Base-by-base conservation (phyloP, 2,329 filamentous ascomycete species). In the Aspergillus spinulosporus region DNA sequence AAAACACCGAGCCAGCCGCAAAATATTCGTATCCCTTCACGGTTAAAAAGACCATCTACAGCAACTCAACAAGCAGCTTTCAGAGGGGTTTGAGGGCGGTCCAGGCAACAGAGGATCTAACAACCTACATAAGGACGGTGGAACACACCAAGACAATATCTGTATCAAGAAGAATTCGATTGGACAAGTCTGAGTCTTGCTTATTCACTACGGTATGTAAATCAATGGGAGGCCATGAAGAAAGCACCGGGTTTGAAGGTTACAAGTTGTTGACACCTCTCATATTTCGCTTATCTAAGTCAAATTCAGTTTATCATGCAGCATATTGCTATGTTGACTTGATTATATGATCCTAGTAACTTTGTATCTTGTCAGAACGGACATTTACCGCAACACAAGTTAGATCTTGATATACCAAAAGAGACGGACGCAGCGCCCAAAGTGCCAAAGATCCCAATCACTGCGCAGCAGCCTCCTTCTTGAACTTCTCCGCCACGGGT, bases 401-500 rank as follows among this genome's bases (percentile, higher is more conserved):
- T 8, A 44, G 2, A 31, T 6, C 31, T 21, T 45, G 6, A 9
- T 28, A 32, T n/a, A 7, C 43, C 7, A 29, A 32, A n/a, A 45
- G 12, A 14, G 28, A 11, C 5, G 31, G 31, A 31, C 43, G 12
- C 43, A 45, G 26, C 43, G 43, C 26, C 14, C 2, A 29, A 14
- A 45, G 5, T 12, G 3, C 28, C 2, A 5, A 1, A 14, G 12
- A 26, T 3, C 2, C n/a, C 26, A 29, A 37, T 37, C 9, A 37
- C 31, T 7, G 7, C 15, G 52, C 36, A 36, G 29, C 48, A 36
- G 5, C 26, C 9, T 54, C 40, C 39, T 46, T 32, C 49, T 48
- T 59, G 8, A 63, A 52, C 49, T 53, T 37, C 39, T 58, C 54
- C n/a, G 55, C 59, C 15, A 61, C 59, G 12, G 15, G 14, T 29